These are phyloP conservation scores for Aspergillus clavatus DNA, from an alignment of 2,329 filamentous ascomycete genomes.

Conservation along the genomic window DNA sequence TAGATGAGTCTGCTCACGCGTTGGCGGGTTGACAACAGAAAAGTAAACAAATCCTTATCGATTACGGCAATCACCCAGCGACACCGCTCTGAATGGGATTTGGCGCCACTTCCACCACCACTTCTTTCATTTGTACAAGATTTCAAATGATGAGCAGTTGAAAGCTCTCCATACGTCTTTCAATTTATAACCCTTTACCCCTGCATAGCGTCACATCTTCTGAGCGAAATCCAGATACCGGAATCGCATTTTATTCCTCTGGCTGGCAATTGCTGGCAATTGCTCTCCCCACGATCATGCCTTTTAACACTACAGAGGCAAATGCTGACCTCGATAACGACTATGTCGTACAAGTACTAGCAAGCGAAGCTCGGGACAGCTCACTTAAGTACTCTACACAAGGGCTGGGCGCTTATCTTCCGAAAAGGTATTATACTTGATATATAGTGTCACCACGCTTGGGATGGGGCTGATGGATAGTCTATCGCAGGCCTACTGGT, in stretches of 20 bases:
- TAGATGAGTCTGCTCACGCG: neutral
- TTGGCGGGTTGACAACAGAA: slow-evolving; percentile 12
- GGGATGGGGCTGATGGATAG: slow-evolving; percentile 3
- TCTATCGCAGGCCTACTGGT: slow-evolving; percentile 52
- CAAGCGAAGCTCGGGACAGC: slow-evolving; percentile 70
- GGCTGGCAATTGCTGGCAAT: slow-evolving; percentile 1
- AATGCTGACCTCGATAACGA: slow-evolving; percentile 46
- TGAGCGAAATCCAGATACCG: too few relatives aligned
- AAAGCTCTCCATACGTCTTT: neutral
- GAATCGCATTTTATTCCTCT: neutral
- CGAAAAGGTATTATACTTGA: slow-evolving; percentile 45
- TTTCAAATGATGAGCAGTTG: neutral
- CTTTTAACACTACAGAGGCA: slow-evolving; percentile 19
- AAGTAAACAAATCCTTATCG: slow-evolving; percentile 17
- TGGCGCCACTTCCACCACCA: neutral
- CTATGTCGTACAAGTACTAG: slow-evolving; percentile 73
- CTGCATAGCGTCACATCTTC: too few relatives aligned
- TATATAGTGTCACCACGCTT: slow-evolving; percentile 2
- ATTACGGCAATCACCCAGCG: neutral
- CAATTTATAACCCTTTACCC: too few relatives aligned
- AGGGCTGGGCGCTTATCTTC: slow-evolving; percentile 64
- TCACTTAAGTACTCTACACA: slow-evolving; percentile 69
- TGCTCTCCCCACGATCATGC: slow-evolving; percentile 20
- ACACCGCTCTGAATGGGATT: neutral
- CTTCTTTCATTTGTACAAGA: neutral